phyloP scores from a whole-genome alignment of 768 basidiomycete species.

The Russula dissimulans region DNA sequence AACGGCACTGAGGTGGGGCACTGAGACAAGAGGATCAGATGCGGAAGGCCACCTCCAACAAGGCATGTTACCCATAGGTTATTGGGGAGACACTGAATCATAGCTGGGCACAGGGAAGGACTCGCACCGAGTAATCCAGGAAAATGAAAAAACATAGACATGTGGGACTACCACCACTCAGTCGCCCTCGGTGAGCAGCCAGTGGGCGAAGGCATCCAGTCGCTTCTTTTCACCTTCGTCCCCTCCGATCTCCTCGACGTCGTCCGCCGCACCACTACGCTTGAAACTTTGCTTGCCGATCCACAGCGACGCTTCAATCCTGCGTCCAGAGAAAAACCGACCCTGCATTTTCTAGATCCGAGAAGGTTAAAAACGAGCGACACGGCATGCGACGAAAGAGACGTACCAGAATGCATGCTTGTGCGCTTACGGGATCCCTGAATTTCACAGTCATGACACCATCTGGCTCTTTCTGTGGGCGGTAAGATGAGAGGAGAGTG shows the following conservation, averaged over 20 bases:
- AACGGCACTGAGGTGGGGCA: not conserved
- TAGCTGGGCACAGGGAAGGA: slow-evolving; percentile 17
- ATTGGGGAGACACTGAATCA: not conserved
- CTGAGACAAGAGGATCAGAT: not conserved
- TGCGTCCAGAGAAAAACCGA: slow-evolving; percentile 79
- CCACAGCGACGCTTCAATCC: slow-evolving; percentile 74
- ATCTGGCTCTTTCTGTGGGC: slow-evolving; percentile 72
- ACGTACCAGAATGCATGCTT: slow-evolving; percentile 82
- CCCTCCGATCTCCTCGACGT: slow-evolving; percentile 44
- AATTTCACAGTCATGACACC: slow-evolving; percentile 97
- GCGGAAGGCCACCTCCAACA: not conserved
- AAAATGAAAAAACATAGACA: not conserved
- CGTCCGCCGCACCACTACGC: slow-evolving; percentile 63
- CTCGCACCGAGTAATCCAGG: not conserved
- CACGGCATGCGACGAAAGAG: not conserved
- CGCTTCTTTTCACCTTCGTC: slow-evolving; percentile 76
- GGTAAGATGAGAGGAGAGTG: not conserved
- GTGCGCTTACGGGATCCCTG: slow-evolving; percentile 82
- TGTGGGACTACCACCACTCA: slow-evolving; percentile 23
- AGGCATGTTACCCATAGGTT: not conserved
- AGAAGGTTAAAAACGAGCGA: not conserved
- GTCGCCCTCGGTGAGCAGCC: slow-evolving; percentile 79
- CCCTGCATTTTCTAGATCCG: slow-evolving; percentile 81
- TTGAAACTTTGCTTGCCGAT: slow-evolving; percentile 74
- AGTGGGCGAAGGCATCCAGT: slow-evolving; percentile 79